A percentile compares a stretch with the other conserved stretches of the same genome.
These are phyloP conservation scores for Cupressus sempervirens DNA, from an alignment of 75 land plant genomes.

Conservation along the genomic window DNA sequence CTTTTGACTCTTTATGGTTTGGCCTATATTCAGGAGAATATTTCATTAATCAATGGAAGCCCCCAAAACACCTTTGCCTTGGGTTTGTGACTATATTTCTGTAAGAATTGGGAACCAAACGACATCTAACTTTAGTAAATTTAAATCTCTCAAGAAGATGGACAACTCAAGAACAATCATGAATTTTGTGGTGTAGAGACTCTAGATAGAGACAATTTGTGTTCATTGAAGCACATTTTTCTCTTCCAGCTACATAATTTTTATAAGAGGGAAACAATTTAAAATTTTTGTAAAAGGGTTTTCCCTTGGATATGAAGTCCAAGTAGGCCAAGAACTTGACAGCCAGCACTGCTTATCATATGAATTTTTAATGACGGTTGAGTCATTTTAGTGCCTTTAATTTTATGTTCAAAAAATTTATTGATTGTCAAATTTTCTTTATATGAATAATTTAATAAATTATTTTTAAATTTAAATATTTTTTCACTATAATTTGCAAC, in stretches of 20 bases:
- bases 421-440: too few relatives aligned
- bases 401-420: too few relatives aligned
- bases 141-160: background rate
- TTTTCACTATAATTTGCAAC: too few relatives aligned
- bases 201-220: background rate
- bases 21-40: conserved; percentile 80
- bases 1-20: conserved; percentile 88
- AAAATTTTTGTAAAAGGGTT: background rate
- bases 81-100: conserved; percentile 29
- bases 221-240: background rate
- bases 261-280: background rate
- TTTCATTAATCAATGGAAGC: conserved; percentile 97
- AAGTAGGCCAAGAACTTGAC: too few relatives aligned
- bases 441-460: too few relatives aligned
- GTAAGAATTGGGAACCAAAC: background rate
- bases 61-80: conserved; percentile 98
- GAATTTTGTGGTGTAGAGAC: background rate
- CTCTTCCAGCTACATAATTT: background rate
- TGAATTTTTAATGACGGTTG: too few relatives aligned
- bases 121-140: background rate
- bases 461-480: too few relatives aligned
- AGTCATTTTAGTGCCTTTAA: too few relatives aligned
- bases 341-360: too few relatives aligned
- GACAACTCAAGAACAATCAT: background rate
- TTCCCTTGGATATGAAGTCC: background rate